phyloP scores from a whole-genome alignment of 305 asterid genomes.

The Fraxinus floribunda region DNA sequence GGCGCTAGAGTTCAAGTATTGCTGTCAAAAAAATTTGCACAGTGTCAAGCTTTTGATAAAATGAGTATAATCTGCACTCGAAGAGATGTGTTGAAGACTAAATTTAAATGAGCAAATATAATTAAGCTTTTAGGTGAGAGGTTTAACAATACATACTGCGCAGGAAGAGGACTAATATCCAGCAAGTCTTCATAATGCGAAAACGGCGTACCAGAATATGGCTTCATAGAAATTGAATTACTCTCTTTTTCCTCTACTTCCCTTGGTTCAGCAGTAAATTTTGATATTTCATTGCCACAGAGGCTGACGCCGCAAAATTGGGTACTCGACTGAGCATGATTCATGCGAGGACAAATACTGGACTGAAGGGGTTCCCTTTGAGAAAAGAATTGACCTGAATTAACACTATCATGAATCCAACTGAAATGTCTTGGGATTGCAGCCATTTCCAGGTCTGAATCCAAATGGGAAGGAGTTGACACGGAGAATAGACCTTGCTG shows the following conservation, averaged over 20 bases:
- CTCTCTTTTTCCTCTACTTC: conserved; percentile 31
- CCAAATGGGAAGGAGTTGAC: conserved; percentile 27
- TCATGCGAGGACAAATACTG: conserved; percentile 31
- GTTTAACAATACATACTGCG: background rate
- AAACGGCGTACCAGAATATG: conserved; percentile 11
- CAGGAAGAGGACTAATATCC: background rate
- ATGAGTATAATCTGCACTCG: background rate
- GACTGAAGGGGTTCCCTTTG: conserved; percentile 96
- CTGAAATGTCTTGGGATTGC: conserved; percentile 27
- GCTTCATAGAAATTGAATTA: conserved; percentile 16
- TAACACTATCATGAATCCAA: conserved; percentile 23
- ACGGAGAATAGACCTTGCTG: conserved; percentile 30
- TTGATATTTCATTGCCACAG: conserved; percentile 34
- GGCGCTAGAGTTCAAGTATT: background rate
- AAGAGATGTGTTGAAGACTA: background rate
- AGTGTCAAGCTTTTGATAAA: background rate
- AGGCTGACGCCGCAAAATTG: conserved; percentile 30
- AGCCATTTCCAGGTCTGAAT: conserved; percentile 22
- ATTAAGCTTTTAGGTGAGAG: background rate
- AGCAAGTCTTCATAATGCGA: conserved; percentile 18
- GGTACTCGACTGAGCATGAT: conserved; percentile 19
- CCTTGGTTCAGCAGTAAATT: conserved; percentile 34
- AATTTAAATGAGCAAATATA: background rate
- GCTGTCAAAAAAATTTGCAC: background rate
- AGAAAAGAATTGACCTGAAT: conserved; percentile 29